phyloP scores from a whole-genome alignment of 495 filamentous ascomycete species.

The Penicillium goetzii region DNA sequence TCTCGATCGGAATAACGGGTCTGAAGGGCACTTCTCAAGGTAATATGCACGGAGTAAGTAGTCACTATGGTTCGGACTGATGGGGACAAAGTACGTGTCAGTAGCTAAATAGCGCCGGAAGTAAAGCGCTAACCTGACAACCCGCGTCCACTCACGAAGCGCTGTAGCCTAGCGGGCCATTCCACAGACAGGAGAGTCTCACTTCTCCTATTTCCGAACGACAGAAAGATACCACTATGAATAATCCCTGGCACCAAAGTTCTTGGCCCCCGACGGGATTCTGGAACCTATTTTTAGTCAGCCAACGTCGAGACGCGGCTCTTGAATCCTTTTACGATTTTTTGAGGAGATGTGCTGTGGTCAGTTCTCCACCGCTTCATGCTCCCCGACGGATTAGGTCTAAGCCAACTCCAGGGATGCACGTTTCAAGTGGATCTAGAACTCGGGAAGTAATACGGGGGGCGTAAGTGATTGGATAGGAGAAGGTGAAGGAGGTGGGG shows the following conservation, averaged over 20 bases:
- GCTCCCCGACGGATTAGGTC: not conserved
- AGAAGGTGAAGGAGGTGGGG: constrained; percentile 10
- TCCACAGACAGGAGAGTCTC: not conserved
- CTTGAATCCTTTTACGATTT: not conserved
- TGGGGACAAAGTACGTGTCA: not conserved
- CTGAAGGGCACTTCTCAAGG: not conserved
- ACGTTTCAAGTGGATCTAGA: constrained; percentile 13
- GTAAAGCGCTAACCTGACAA: constrained; percentile 7
- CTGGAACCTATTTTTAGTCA: constrained; percentile 13
- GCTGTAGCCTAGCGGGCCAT: not conserved
- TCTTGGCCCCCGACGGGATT: not conserved
- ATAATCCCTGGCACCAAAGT: not conserved
- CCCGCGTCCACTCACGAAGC: constrained; percentile 1
- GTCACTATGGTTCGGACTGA: not conserved
- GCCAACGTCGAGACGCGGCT: constrained; percentile 6
- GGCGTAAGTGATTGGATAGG: constrained; percentile 4
- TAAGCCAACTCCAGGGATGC: constrained; percentile 11
- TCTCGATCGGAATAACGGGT: not conserved
- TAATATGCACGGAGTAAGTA: not conserved
- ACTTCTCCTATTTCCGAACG: constrained; percentile 2
- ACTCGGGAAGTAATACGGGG: constrained; percentile 17
- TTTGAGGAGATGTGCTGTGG: constrained; percentile 3
- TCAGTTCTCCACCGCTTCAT: constrained; percentile 2
- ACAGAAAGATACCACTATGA: not conserved
- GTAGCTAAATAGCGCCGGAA: constrained; percentile 2